Evolutionary conservation across 1,284 basidiomycete species (phyloP).

Genomic region (Melanopsichium pennsylvanicum): DNA sequence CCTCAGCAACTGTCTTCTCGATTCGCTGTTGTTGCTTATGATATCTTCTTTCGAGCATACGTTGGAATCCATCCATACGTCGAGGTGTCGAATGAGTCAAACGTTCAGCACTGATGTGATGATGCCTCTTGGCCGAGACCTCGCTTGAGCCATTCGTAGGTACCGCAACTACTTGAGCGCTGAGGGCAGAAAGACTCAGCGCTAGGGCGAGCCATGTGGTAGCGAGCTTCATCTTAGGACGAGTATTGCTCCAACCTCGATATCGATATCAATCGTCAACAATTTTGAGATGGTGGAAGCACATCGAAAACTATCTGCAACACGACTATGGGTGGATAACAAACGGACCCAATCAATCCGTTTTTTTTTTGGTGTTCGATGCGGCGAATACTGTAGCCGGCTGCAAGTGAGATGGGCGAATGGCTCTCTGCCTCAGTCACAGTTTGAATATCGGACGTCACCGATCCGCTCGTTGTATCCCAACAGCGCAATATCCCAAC

Average conservation of each 20-base stretch:
- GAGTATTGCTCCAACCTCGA: too few species aligned
- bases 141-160: slow-evolving; percentile 3
- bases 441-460: slow-evolving; percentile 3
- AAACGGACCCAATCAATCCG: too few species aligned
- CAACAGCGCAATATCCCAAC: too few species aligned
- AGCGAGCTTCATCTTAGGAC: slow-evolving; percentile 20
- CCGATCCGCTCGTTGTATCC: slow-evolving; percentile 10
- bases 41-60: slow-evolving; percentile 35
- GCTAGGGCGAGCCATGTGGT: slow-evolving; percentile 27
- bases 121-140: not conserved
- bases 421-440: too few species aligned
- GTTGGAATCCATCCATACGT: slow-evolving; percentile 39
- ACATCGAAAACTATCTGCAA: too few species aligned
- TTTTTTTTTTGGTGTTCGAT: too few species aligned
- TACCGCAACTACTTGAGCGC: slow-evolving; percentile 3
- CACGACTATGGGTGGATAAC: too few species aligned
- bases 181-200: slow-evolving; percentile 7
- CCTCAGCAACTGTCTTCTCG: not conserved
- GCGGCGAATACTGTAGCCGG: too few species aligned
- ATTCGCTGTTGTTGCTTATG: slow-evolving; percentile 19
- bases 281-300: too few species aligned
- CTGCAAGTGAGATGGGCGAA: too few species aligned
- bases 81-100: slow-evolving; percentile 35
- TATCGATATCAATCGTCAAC: too few species aligned
- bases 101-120: slow-evolving; percentile 34